Evolutionary conservation across 768 basidiomycete species (phyloP).

Genomic region (Russula griseocarnosa): DNA sequence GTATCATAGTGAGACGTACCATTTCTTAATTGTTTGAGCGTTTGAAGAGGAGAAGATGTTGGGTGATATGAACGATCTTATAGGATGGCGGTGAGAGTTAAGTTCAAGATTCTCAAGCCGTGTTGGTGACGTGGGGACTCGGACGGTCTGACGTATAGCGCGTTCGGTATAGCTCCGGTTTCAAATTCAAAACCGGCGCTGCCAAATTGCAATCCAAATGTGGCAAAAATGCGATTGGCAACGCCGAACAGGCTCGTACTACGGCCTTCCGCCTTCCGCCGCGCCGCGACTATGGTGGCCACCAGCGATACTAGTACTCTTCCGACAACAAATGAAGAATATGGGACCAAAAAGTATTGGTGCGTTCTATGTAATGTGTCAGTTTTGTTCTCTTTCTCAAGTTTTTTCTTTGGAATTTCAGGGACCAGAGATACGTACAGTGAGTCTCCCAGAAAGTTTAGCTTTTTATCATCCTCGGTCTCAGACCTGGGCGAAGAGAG

Average conservation of each 20-base stretch:
- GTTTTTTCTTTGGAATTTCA: slow-evolving; percentile 29
- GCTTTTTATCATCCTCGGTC: neutral
- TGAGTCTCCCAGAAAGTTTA: slow-evolving; percentile 34
- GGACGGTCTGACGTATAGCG: no score
- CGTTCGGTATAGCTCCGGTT: no score
- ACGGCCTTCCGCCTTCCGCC: neutral
- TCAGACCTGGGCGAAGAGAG: slow-evolving; percentile 43
- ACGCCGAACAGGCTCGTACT: no score
- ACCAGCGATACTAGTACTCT: slow-evolving; percentile 34
- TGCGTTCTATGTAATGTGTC: slow-evolving; percentile 34
- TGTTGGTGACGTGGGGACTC: neutral
- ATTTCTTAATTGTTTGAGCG: neutral
- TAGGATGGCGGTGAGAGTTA: slow-evolving; percentile 1
- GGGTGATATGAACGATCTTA: neutral
- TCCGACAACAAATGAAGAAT: slow-evolving; percentile 64
- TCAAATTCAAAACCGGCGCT: no score
- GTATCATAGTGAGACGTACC: slow-evolving; percentile 4
- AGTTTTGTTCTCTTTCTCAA: neutral
- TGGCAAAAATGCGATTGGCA: no score
- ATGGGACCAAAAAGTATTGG: slow-evolving; percentile 68
- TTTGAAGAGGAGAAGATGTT: no score
- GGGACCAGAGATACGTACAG: slow-evolving; percentile 70
- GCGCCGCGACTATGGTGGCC: neutral
- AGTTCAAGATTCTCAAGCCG: neutral
- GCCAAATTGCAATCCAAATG: no score